Base-by-base conservation (phyloP, 2,329 filamentous ascomycete genomes). In the Neonectria faginata region DNA sequence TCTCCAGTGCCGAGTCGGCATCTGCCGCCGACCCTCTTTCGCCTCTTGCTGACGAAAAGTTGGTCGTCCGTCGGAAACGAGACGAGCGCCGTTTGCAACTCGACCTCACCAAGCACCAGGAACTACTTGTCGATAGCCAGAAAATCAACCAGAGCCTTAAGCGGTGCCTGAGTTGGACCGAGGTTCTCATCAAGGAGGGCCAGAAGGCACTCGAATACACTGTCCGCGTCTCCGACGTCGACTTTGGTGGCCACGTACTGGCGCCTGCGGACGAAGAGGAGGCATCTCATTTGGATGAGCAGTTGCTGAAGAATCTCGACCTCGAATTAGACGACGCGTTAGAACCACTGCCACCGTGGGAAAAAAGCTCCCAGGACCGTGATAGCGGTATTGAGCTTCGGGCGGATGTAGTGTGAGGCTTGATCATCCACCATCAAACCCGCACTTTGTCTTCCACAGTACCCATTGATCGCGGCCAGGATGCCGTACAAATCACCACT, bases 91-190 rank as follows among this genome's bases (percentile, higher is more conserved):
- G 93, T 31, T 83, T 98, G n/a, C 88, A 91, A 71, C 85, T 94
- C 5, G 96, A 99, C 78, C 85, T 99, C 1, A 87, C 90, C 3
- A 95, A 94, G 75, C 96, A 99, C 77, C 92, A 94, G 70, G 91
- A 97, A 74, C 83, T 98, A 1, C 86, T 99, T 9, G 83, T 94
- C 42, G 94, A 97, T 76, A 96, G 92, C 70, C 94, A 97, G 75
- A 97, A 94, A 81, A 94, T 98, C 84, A 98, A 97, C 76, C 92
- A 97, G 77, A 97, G 92, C 77, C 86, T 99, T 50, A 97, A 93
- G 78, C 87, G 93, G 52, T 99, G 96, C 77, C 85, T 97, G 36
- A 89, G 90, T 69, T 95, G 93, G 87, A 97, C 94, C 0, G 95
- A 99, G 75, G 90, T 92, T 67, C 85, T 99, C 48, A 97, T 99